A percentile compares a stretch with the other conserved stretches of the same genome.
These are phyloP conservation scores for Colletotrichum cordylinicola DNA, from an alignment of 2,329 filamentous ascomycete species.

Conservation along the genomic window DNA sequence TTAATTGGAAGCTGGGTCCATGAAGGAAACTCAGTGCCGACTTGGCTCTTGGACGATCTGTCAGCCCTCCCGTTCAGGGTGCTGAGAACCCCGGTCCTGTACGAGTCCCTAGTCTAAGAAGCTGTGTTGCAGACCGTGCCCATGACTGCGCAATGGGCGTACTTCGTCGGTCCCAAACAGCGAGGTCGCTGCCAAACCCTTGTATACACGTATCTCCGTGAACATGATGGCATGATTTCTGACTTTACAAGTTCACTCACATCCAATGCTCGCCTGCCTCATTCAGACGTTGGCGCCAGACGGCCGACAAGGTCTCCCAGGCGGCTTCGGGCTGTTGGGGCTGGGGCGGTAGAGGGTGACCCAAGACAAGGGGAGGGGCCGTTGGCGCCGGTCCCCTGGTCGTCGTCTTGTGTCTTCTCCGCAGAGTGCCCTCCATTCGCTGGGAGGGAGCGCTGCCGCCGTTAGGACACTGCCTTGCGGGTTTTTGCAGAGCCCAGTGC, in stretches of 20 bases:
- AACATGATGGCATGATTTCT: neutral
- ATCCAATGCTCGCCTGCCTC: neutral
- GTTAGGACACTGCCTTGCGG: conserved; percentile 2
- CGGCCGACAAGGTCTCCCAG: conserved; percentile 1
- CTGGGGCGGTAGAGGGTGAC: neutral
- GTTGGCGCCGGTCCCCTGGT: conserved; percentile 3
- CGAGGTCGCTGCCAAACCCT: neutral
- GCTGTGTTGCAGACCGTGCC: neutral
- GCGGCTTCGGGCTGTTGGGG: neutral
- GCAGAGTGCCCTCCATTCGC: neutral
- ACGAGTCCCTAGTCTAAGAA: neutral
- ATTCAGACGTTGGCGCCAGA: neutral
- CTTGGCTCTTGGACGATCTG: conserved; percentile 8
- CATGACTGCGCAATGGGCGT: neutral
- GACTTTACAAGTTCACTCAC: neutral
- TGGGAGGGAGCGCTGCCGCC: neutral
- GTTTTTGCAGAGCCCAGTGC: neutral
- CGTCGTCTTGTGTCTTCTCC: neutral
- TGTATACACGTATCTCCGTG: neutral
- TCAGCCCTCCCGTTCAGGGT: neutral
- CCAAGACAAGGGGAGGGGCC: neutral
- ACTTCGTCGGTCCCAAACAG: neutral
- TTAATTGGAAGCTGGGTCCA: neutral
- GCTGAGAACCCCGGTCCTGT: neutral
- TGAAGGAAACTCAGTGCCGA: neutral